These are phyloP conservation scores for Alternaria gaisen DNA, from an alignment of 2,329 filamentous ascomycete genomes.

Conservation along the genomic window DNA sequence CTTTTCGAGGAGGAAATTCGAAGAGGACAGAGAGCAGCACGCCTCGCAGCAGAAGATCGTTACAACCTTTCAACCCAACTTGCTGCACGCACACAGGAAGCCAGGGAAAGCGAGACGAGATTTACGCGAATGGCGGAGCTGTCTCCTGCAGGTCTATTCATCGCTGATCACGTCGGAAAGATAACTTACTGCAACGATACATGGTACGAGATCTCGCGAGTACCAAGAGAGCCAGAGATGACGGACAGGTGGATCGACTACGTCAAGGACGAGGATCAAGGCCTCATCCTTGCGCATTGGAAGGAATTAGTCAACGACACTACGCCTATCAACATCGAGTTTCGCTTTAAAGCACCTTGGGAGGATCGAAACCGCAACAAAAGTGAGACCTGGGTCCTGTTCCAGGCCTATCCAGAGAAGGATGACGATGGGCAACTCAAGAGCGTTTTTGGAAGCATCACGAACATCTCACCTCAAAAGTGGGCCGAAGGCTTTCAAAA, in stretches of 20 bases:
- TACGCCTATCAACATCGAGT: conserved; percentile 73
- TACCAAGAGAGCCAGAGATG: conserved; percentile 66
- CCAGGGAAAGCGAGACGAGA: conserved; percentile 72
- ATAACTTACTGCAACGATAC: conserved; percentile 86
- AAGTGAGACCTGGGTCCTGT: conserved; percentile 77
- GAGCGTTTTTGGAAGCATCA: conserved; percentile 81
- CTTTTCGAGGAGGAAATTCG: conserved; percentile 85
- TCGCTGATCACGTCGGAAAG: conserved; percentile 73
- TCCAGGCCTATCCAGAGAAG: conserved; percentile 79
- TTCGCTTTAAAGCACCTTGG: conserved; percentile 76
- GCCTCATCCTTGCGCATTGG: conserved; percentile 69
- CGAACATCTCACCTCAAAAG: conserved; percentile 86
- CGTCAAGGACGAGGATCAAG: conserved; percentile 72
- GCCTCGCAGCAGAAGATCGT: conserved; percentile 76
- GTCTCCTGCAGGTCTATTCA: conserved; percentile 84
- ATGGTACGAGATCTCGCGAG: conserved; percentile 73
- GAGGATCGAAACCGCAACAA: conserved; percentile 64
- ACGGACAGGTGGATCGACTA: conserved; percentile 76
- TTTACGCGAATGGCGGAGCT: conserved; percentile 88
- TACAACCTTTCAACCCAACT: conserved; percentile 81
- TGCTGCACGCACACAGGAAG: conserved; percentile 67
- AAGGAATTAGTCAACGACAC: conserved; percentile 67
- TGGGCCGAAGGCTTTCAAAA: conserved; percentile 83
- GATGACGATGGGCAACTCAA: conserved; percentile 71
- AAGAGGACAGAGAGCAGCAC: conserved; percentile 75